Conservation (phyloP, 2,329 filamentous ascomycete genomes). For the Coniochaeta ligniaria region DNA sequence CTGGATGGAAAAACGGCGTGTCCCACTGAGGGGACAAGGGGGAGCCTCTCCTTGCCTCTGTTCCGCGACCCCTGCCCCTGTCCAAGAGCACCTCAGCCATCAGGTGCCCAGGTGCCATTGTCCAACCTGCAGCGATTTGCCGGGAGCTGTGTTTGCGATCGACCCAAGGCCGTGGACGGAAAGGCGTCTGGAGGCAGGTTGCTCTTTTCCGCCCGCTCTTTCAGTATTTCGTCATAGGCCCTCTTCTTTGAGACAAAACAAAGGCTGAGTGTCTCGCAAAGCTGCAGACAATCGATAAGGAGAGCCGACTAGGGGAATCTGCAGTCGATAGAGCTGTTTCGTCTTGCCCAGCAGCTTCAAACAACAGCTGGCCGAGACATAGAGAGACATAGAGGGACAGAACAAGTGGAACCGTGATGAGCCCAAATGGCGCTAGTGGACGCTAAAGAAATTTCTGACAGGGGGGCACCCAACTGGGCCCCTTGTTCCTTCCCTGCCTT, state of each 20-base stretch:
- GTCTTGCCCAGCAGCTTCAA: not conserved
- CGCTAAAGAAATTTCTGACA: not conserved
- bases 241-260: not conserved
- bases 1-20: not conserved
- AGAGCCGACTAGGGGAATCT: not conserved
- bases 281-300: not conserved
- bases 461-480: not conserved
- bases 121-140: constrained; percentile 1
- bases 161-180: not conserved
- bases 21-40: not conserved
- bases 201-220: not conserved
- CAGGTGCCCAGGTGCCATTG: not conserved
- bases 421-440: not conserved
- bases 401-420: not conserved
- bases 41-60: too few relatives aligned
- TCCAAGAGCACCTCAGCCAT: not conserved
- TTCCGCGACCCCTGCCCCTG: not conserved
- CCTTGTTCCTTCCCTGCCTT: not conserved
- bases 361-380: not conserved
- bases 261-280: not conserved
- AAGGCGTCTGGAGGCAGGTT: not conserved
- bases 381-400: not conserved
- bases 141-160: not conserved
- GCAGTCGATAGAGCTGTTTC: not conserved
- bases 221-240: not conserved